Base-by-base conservation (phyloP, 2,329 filamentous ascomycete genomes). In the Penicillium concentricum region DNA sequence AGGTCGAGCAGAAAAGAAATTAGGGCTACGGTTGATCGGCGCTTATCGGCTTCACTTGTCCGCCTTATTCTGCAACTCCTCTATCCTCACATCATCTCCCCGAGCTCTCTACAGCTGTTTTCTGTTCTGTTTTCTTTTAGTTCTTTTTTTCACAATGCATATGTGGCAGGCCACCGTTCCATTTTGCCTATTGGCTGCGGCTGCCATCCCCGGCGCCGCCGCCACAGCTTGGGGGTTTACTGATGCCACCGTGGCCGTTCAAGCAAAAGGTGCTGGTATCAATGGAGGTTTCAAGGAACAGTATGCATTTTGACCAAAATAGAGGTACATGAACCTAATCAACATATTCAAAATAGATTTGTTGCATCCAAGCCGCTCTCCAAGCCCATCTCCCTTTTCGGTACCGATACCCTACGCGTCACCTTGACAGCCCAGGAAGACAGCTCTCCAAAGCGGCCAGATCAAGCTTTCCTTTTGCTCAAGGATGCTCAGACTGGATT, bases 401-500 rank as follows among this genome's bases (percentile, higher is more conserved):
- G 82, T 52, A 74, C 84, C 52, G 92, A 95, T 71, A 86, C 86
- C 41, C 80, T 97, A 70, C 96, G 94, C 79, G 79, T 99, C 64
- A 77, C 86, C 64, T 79, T 99, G 68, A 96, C 91, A 34, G 84
- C 91, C 9, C 88, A 89, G 72, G 91, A 96, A 69, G 87, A 84
- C 71, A 86, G 87, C 76, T 87, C 86, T 66, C 83, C 85, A 45
- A 93, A 92, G 81, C 86, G 90, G 63, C 91, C 94, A 66, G 94
- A 99, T 76, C 94, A 99, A 77, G 92, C 92, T 6, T 97, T 97
- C 79, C 82, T 99, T 52, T 82, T 94, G 16, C 77, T 99, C 56
- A 87, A 85, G 67, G 92, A 97, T 66, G 79, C 82, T 12, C 78
- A 81, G 13, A 87, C 87, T 12, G 91, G 90, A 35, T 81, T 99